A percentile compares a stretch with the other conserved stretches of the same genome.
Evolutionary conservation across 352 stramenopile species (phyloP).

Genomic region (Phytophthora cryptogea): DNA sequence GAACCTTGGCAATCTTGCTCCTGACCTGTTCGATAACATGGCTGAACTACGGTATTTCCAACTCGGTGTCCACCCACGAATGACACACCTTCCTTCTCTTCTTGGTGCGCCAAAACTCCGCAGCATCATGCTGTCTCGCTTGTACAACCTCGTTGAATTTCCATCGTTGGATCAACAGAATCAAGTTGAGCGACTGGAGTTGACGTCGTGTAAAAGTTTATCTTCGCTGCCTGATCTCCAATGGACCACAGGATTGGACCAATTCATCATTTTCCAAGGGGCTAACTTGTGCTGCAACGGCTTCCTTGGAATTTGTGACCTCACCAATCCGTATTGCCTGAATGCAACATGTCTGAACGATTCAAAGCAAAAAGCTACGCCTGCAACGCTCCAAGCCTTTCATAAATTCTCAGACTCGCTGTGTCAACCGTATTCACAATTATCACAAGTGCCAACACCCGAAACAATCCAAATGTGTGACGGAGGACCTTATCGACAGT

Average conservation of each 20-base stretch:
- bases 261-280: constrained; percentile 34
- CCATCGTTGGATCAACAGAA: constrained; percentile 28
- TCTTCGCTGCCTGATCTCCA: constrained; percentile 29
- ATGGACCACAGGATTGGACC: constrained; percentile 10
- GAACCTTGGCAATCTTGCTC: constrained; percentile 25
- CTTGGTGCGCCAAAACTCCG: constrained; percentile 32
- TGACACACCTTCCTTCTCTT: constrained; percentile 34
- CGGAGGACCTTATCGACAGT: constrained; percentile 38
- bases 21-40: constrained; percentile 41
- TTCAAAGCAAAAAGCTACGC: constrained; percentile 5
- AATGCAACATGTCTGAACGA: constrained; percentile 20
- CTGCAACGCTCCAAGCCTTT: constrained; percentile 24
- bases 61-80: constrained; percentile 32
- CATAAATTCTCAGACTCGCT: constrained; percentile 11
- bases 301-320: constrained; percentile 33
- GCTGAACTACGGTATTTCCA: constrained; percentile 39
- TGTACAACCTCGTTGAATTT: constrained; percentile 26
- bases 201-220: constrained; percentile 24
- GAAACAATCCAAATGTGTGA: constrained; percentile 36
- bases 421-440: constrained; percentile 24
- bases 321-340: constrained; percentile 27
- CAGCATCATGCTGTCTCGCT: constrained; percentile 33
- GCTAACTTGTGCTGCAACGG: constrained; percentile 43
- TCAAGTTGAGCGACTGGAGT: constrained; percentile 32
- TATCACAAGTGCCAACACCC: constrained; percentile 30